Conservation (phyloP, 1,139 yeast species). For the Sugiyamaella novakii region DNA sequence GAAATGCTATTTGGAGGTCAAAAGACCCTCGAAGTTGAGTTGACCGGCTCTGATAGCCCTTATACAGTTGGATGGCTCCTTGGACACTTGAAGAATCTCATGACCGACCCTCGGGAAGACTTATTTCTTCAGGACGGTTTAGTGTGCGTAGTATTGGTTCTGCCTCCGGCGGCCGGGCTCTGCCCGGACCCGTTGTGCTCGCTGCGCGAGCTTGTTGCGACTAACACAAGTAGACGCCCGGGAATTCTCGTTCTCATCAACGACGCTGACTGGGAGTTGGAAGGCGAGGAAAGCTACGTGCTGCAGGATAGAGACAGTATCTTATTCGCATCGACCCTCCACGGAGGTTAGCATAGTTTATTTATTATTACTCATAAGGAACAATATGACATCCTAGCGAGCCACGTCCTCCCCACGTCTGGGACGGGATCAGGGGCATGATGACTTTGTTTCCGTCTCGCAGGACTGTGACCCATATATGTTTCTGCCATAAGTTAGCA, state of each 20-base stretch:
- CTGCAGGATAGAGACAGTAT: conserved; percentile 75
- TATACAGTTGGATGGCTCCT: conserved; percentile 62
- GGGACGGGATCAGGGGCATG: conserved; percentile 53
- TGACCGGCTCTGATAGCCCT: conserved; percentile 45
- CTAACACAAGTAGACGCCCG: conserved; percentile 57
- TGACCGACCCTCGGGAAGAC: conserved; percentile 63
- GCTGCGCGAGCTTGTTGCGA: too few species aligned
- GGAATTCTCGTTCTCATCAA: conserved; percentile 90
- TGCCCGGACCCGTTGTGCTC: background rate
- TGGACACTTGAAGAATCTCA: conserved; percentile 53
- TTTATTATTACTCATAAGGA: conserved; percentile 44
- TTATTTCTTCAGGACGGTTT: conserved; percentile 80
- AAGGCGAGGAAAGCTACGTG: conserved; percentile 80
- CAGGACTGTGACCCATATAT: conserved; percentile 44
- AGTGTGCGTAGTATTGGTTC: conserved; percentile 34
- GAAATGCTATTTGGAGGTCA: conserved; percentile 63
- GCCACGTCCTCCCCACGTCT: conserved; percentile 71
- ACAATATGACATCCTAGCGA: conserved; percentile 69
- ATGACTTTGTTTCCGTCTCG: conserved; percentile 40
- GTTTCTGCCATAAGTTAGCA: conserved; percentile 30
- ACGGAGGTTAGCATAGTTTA: conserved; percentile 67
- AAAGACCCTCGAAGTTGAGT: conserved; percentile 50
- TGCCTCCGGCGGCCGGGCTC: background rate
- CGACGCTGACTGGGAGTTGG: conserved; percentile 97
- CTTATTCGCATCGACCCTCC: conserved; percentile 89